Base-by-base conservation (phyloP, 192 early-diverging fungal species). In the Backusella luteola region DNA sequence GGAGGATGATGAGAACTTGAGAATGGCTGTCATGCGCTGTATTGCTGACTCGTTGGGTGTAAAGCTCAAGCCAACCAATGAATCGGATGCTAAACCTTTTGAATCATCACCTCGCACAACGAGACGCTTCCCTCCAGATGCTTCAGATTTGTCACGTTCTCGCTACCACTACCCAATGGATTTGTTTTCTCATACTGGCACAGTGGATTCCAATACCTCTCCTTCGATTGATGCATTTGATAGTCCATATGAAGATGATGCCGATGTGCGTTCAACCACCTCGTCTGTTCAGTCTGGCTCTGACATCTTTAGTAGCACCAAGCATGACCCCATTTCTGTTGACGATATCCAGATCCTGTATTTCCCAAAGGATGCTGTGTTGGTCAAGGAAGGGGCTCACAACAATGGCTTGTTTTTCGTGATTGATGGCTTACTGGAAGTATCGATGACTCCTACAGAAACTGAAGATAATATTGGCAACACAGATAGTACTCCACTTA, bases 391-490 rank as follows among this genome's bases (percentile, higher is more conserved):
- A 84, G 95, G 96, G 3, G 92, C 96, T 81, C 87, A 93, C 9
- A 89, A 89, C 29, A 84, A 88, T 14, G 98, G 98, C 4, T 76
- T 99, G 34, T 98, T 93, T 76, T 94, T 98, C 80, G 91, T 98
- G 4, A 90, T 99, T 79, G 96, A 98, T 79, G 98, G 98, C 26
- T 81, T 90, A 15, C 77, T 99, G 23, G 93, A 95, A 36, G 93
- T 90, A 3, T 88, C 87, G 6, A 91, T 93, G 63, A 75, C 79
- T 6, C 80, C 59, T 81, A 17, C 76, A 77, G 42, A 67, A 15
- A 66, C 39, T 4, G 70, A 71, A 71, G 70, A 71, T 46, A 26
- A 44, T 12, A 23, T 75, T 4, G 56, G 66, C 26, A 34, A 17
- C 11, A 21, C n/a, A 36, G 56, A 29, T 1, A 63, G 6, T 29